Conservation (phyloP, 495 filamentous ascomycete species). For the Hypoxylon fuscum region DNA sequence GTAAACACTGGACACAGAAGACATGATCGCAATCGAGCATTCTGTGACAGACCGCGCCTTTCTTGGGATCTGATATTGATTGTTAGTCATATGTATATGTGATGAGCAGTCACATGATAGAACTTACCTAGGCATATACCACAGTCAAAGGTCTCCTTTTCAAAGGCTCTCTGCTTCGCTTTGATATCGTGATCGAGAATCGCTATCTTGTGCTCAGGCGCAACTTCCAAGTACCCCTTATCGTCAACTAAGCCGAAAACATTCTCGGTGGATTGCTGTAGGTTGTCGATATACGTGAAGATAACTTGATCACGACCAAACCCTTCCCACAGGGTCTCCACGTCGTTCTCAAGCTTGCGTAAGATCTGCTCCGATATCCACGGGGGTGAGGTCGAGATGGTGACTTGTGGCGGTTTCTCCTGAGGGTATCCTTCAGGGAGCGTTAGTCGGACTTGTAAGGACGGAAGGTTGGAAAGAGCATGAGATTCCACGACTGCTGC, state of each 20-base stretch:
- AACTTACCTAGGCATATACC: constrained; percentile 77
- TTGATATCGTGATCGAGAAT: constrained; percentile 83
- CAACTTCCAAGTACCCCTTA: constrained; percentile 61
- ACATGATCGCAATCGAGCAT: constrained; percentile 86
- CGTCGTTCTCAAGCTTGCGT: constrained; percentile 68
- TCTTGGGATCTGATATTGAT: constrained; percentile 79
- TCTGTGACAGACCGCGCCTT: constrained; percentile 80
- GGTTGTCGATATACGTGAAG: constrained; percentile 84
- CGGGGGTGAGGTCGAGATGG: constrained; percentile 68
- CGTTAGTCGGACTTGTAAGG: constrained; percentile 71
- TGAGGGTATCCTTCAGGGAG: constrained; percentile 82
- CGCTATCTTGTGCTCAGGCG: constrained; percentile 69
- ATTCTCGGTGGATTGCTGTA: constrained; percentile 80
- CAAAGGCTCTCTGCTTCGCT: constrained; percentile 76
- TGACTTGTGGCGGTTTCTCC: constrained; percentile 68
- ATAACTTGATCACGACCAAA: constrained; percentile 78
- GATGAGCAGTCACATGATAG: not conserved
- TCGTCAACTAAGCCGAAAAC: constrained; percentile 75
- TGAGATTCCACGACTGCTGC: constrained; percentile 61
- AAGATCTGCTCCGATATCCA: constrained; percentile 75
- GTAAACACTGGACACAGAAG: constrained; percentile 85
- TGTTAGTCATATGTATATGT: constrained; percentile 36
- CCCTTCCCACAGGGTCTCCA: constrained; percentile 79
- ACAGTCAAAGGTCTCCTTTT: constrained; percentile 87
- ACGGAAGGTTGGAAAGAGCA: constrained; percentile 76